Evolutionary conservation across 495 filamentous ascomycete species (phyloP), one percentile per base, ranked within the genome.

Genomic region (Hypoxylon cercidicola): DNA sequence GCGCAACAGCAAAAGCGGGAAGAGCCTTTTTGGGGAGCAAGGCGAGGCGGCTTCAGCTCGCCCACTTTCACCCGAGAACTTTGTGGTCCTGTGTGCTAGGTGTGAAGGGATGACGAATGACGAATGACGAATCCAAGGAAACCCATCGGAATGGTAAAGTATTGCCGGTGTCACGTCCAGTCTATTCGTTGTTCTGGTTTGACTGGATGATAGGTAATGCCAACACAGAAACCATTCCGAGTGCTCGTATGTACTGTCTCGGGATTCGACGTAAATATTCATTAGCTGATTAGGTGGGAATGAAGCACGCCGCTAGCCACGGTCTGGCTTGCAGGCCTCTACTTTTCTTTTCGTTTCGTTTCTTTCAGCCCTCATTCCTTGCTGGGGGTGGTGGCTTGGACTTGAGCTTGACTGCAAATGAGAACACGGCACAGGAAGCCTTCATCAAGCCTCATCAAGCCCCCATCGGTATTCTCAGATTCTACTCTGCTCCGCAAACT

Each of bases 131-230:
- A 48, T 48, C 41, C 47, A 20, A 37, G 4, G 21, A 50, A 12
- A 55, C 35, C 54, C 55, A 15, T 59, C 48, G 28, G 55, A n/a
- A 60, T 46, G 56, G 63, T 61, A 57, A 64, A 66, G 51, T 61
- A 56, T 66, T 60, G 7, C 63, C 63, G 52, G 57, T 52, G 57
- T 56, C 6, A 61, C 63, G 44, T 61, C 35, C 44, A 11, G 19
- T 21, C 3, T 21, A 23, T 23, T 45, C 19, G 43, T 45, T 45
- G 43, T 23, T 23, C 43, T 3, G 9, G 18, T 12, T 15, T 45
- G 18, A 45, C 39, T 41, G 39, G 39, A 41, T 41, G n/a, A 12
- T 41, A n/a, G 4, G 13, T 8, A n/a, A n/a, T 41, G 39, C 39
- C 39, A 41, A 41, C 39, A 13, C 39, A 41, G 39, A 41, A 6